Evolutionary conservation across 2,329 filamentous ascomycete species (phyloP), one percentile per base, ranked within the genome.

Genomic region (Scleromitrula shiraiana): DNA sequence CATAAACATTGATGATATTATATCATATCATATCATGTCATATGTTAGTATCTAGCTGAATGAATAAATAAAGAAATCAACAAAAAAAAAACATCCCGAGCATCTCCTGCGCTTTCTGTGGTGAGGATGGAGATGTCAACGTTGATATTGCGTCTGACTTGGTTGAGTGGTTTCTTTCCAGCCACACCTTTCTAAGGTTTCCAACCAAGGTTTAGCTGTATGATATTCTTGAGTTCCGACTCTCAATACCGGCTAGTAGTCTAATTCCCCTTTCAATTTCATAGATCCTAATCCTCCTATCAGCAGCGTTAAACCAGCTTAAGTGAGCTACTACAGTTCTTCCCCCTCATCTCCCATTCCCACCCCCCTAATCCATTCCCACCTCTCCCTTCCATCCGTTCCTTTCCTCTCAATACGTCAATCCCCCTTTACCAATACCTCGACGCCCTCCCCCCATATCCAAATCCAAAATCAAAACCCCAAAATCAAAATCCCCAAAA

Each of bases 1-100:
- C 60, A 63, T 43, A 64, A 62, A 56, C 59, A 63, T 44, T 61
- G n/a, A n/a, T n/a, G n/a, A n/a, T n/a, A n/a, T n/a, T n/a, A n/a
- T n/a, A n/a, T n/a, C n/a, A n/a, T n/a, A n/a, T n/a, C n/a, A n/a
- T n/a, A n/a, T n/a, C n/a, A n/a, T n/a, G n/a, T n/a, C n/a, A n/a
- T n/a, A n/a, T n/a, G n/a, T n/a, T n/a, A 53, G 58, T 26, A 17
- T 53, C 26, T 14, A 42, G 27, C 17, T 30, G 17, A 39, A 55
- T 53, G 51, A 27, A 49, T 42, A 49, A 46, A 30, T 1, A 22
- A 38, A 42, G 7, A 35, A 27, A 41, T 19, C 4, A 29, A 29
- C 12, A 29, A 29, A 29, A n/a, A n/a, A n/a, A n/a, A n/a, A n/a
- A n/a, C n/a, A n/a, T n/a, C n/a, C n/a, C n/a, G n/a, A n/a, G n/a